Evolutionary conservation across 139 green algal genomes (phyloP), one percentile per base, ranked within the genome.

Genomic region (Pseudopediastrum boryanum): DNA sequence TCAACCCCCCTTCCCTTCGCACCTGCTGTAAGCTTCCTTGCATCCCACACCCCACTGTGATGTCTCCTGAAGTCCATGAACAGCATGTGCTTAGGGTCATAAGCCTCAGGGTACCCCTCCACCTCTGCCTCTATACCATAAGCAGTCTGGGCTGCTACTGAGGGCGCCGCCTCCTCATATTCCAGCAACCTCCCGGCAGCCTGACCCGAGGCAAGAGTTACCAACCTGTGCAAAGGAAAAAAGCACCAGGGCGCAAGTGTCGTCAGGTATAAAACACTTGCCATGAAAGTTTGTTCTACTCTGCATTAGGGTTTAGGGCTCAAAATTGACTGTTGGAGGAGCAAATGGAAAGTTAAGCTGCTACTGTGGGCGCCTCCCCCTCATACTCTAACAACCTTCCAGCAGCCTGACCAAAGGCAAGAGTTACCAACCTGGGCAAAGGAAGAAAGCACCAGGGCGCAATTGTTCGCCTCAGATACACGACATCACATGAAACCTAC

Each of bases 41-140:
- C 78, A 27, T 82, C 80, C 89, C 88, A 95, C 39, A 94, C 31
- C 1, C 94, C 94, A 4, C 85, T 89, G 85, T 95, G 90, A 79
- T 96, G 92, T 16, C 93, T 85, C 29, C 94, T 71, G 82, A 92
- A 97, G 84, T 97, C 93, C 93, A 97, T 97, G 79, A 97, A 97
- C 36, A 94, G 80, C 88, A 95, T 94, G 12, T 84, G 70, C 25
- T 87, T 74, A 0, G 44, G 31, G 21, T 90, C 85, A 79, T 94
- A 98, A 2, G 69, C 79, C 0, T 84, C 78, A 0, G 85, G 73
- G 69, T 97, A 98, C 23, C 91, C 80, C 52, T 66, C 35, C 41
- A 96, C 86, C 31, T 93, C 88, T 13, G 87, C 90, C 79, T 94
- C 86, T 23, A 98, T 95, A 56, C 94, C 94, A 73, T 98, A 98